phyloP scores from a whole-genome alignment of 2,329 filamentous ascomycete genomes.

The Aspergillus piperis region DNA sequence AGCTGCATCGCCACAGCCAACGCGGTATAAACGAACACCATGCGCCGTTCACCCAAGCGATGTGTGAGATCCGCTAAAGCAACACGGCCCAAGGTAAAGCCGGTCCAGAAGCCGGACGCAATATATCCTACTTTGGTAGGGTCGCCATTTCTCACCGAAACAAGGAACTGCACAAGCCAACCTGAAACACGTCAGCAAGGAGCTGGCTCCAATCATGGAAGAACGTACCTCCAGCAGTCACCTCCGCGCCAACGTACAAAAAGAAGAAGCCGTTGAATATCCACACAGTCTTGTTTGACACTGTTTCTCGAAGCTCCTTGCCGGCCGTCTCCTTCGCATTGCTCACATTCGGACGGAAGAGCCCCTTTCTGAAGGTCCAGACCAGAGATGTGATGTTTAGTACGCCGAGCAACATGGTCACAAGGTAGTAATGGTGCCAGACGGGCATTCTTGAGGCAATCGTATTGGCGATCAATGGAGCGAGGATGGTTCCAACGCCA shows the following conservation, averaged over 20 bases:
- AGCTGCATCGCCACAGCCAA: constrained; percentile 24
- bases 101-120: constrained; percentile 27
- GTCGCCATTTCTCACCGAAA: constrained; percentile 25
- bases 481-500: constrained; percentile 24
- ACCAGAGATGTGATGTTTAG: constrained; percentile 17
- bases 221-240: constrained; percentile 25
- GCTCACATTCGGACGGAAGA: constrained; percentile 24
- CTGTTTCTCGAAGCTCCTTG: constrained; percentile 21
- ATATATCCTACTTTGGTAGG: constrained; percentile 27
- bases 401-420: constrained; percentile 19
- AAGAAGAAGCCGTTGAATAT: constrained; percentile 29
- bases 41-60: constrained; percentile 25
- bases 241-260: constrained; percentile 27
- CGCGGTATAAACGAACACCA: constrained; percentile 24
- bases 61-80: constrained; percentile 27
- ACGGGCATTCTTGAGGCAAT: constrained; percentile 23
- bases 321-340: constrained; percentile 23
- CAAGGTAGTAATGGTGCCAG: constrained; percentile 28
- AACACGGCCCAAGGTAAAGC: constrained; percentile 26
- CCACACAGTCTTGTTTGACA: constrained; percentile 24
- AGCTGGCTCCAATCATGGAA: background rate
- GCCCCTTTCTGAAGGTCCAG: constrained; percentile 24
- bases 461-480: constrained; percentile 25
- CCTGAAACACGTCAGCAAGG: constrained; percentile 13
- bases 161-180: constrained; percentile 28